Percentiles rank a stretch among this genome's conserved stretches.
These are phyloP conservation scores for Syncephalastrum racemosum DNA, from an alignment of 371 early-diverging fungal species.

Conservation along the genomic window DNA sequence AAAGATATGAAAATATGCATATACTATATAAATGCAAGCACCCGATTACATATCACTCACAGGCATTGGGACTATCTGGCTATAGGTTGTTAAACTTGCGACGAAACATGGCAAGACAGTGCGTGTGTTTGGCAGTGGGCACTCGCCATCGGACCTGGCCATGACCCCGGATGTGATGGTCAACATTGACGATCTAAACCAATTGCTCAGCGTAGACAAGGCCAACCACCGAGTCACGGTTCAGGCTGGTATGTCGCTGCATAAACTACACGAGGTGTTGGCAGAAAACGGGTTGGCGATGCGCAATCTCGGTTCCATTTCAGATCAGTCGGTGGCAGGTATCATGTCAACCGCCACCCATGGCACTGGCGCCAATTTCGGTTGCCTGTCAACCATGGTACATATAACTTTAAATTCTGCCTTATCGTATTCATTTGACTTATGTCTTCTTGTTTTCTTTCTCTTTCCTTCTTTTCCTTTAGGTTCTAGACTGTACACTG, in stretches of 20 bases:
- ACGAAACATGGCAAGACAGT: slow-evolving; percentile 45
- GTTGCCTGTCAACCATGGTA: slow-evolving; percentile 70
- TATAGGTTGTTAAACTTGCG: slow-evolving; percentile 55
- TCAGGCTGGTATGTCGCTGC: slow-evolving; percentile 72
- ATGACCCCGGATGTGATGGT: slow-evolving; percentile 72
- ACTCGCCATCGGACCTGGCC: slow-evolving; percentile 83
- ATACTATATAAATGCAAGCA: background rate
- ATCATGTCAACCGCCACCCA: slow-evolving; percentile 81
- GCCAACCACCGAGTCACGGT: slow-evolving; percentile 56
- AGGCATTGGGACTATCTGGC: background rate
- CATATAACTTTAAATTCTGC: slow-evolving; percentile 3
- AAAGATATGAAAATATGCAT: no score
- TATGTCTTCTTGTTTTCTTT: no score
- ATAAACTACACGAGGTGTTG: slow-evolving; percentile 60
- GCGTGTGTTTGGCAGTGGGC: slow-evolving; percentile 76
- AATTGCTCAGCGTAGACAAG: slow-evolving; percentile 54
- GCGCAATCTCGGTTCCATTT: slow-evolving; percentile 80
- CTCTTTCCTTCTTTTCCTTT: background rate
- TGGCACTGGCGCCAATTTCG: slow-evolving; percentile 76
- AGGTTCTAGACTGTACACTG: slow-evolving; percentile 61
- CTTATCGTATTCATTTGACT: background rate
- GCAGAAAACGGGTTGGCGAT: slow-evolving; percentile 65
- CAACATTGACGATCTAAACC: slow-evolving; percentile 67
- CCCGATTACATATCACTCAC: background rate
- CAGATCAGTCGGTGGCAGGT: slow-evolving; percentile 80